Base-by-base conservation (phyloP, 2,329 filamentous ascomycete species). In the Paecilomyces fulvus region DNA sequence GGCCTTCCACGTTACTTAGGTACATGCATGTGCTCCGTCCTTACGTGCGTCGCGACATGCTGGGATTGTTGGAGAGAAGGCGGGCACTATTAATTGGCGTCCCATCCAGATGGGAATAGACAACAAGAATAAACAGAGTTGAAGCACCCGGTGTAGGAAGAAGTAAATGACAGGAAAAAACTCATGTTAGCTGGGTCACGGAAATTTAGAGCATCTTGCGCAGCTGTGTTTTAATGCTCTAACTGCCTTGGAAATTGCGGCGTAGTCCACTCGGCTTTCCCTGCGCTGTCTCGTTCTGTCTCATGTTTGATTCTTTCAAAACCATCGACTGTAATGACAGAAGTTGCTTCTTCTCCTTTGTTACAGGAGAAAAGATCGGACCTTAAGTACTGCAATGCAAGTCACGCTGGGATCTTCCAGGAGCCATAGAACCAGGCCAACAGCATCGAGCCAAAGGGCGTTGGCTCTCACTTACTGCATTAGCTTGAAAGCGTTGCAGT, bases 61-160 rank as follows among this genome's bases (percentile, higher is more conserved):
- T 52, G 51, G 50, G 55, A 58, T 58, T 52, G 43, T 52, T 37
- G 53, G 48, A 51, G 52, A 52, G 49, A 52, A 60, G 48, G 37
- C 59, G 59, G 59, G 59, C 55, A 53, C 59, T 60, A 60, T 58
- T 49, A 49, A 54, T 51, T 59, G 59, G 57, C 52, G 59, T 49
- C 57, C 59, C 57, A 51, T 50, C 55, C 51, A 56, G 57, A 43
- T 55, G 59, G 55, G 48, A 56, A 30, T 23, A 23, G 20, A 49
- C 10, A 49, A 49, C 3, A 12, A 43, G 12, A 17, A 49, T 28
- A 49, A 28, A 28, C 25, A n/a, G 14, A 49, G 20, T 49, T 8
- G 37, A 43, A 43, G 37, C n/a, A 8, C 2, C 9, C 6, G 14
- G n/a, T n/a, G 37, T 43, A 17, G 37, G 37, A 17, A 43, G 5